Evolutionary conservation across 2,329 filamentous ascomycete genomes (phyloP).

Genomic region (Phaeosphaeria sp.): DNA sequence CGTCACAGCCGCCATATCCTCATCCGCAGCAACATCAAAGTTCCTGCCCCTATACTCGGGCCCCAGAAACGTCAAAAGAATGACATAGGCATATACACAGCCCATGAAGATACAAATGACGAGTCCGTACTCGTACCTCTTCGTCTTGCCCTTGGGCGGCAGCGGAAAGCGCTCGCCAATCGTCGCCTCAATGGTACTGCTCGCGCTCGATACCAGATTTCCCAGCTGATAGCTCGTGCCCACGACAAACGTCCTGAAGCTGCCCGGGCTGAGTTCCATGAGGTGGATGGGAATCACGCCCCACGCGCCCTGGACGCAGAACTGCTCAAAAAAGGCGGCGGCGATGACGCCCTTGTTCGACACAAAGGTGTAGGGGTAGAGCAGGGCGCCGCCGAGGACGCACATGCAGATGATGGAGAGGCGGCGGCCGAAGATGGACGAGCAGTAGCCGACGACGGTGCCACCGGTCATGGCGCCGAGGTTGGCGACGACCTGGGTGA

Average conservation of each 20-base stretch:
- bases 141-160: constrained; percentile 53
- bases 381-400: constrained; percentile 72
- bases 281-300: constrained; percentile 68
- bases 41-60: constrained; percentile 53
- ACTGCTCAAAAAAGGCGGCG: constrained; percentile 78
- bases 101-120: constrained; percentile 94
- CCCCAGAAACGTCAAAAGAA: constrained; percentile 68
- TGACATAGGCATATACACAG: constrained; percentile 72
- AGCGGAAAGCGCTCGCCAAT: constrained; percentile 79
- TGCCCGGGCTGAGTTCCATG: constrained; percentile 76
- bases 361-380: constrained; percentile 84
- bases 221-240: constrained; percentile 79
- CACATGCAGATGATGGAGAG: constrained; percentile 57
- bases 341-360: constrained; percentile 70
- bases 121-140: constrained; percentile 68
- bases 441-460: constrained; percentile 54
- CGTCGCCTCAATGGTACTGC: constrained; percentile 76
- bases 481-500: constrained; percentile 59
- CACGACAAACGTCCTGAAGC: constrained; percentile 76
- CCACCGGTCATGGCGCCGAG: constrained; percentile 58
- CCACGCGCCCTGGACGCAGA: constrained; percentile 55
- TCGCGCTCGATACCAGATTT: constrained; percentile 73
- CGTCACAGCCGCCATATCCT: constrained; percentile 40
- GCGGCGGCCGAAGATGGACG: constrained; percentile 55
- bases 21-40: constrained; percentile 42